phyloP scores from a whole-genome alignment of 768 basidiomycete species.

The Leucogyrophana mollusca region DNA sequence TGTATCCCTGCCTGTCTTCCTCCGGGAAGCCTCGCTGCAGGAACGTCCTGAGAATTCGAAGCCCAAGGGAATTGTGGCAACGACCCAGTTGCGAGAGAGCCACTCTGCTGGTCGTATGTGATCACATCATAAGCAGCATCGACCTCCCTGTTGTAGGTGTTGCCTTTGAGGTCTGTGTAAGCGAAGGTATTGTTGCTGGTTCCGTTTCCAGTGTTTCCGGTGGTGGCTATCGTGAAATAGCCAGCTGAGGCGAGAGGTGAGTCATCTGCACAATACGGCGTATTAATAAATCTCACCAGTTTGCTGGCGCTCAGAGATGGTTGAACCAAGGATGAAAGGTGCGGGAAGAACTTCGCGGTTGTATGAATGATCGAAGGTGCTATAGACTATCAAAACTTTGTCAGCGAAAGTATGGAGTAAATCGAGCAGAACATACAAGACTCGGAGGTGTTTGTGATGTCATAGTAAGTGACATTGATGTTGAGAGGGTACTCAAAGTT shows the following conservation, averaged over 20 bases:
- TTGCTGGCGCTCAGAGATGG: constrained; percentile 57
- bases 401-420: constrained; percentile 2
- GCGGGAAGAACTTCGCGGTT: constrained; percentile 54
- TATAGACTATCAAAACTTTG: constrained; percentile 37
- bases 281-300: constrained; percentile 40
- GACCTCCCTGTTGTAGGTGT: constrained; percentile 63
- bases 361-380: constrained; percentile 68
- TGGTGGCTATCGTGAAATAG: constrained; percentile 42
- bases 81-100: constrained; percentile 37
- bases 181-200: constrained; percentile 67
- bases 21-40: constrained; percentile 36
- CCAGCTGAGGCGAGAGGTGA: constrained; percentile 35
- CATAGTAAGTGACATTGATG: constrained; percentile 37
- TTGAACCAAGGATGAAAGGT: constrained; percentile 57
- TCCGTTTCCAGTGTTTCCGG: constrained; percentile 62
- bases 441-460: constrained; percentile 25
- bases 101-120: constrained; percentile 55
- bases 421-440: constrained; percentile 11
- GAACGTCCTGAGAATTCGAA: background rate
- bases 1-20: constrained; percentile 18
- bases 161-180: constrained; percentile 57
- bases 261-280: background rate
- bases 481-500: constrained; percentile 52
- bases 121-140: constrained; percentile 62
- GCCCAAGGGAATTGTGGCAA: constrained; percentile 7